phyloP scores from a whole-genome alignment of 345 rosid species.

The Rhizophora apiculata region DNA sequence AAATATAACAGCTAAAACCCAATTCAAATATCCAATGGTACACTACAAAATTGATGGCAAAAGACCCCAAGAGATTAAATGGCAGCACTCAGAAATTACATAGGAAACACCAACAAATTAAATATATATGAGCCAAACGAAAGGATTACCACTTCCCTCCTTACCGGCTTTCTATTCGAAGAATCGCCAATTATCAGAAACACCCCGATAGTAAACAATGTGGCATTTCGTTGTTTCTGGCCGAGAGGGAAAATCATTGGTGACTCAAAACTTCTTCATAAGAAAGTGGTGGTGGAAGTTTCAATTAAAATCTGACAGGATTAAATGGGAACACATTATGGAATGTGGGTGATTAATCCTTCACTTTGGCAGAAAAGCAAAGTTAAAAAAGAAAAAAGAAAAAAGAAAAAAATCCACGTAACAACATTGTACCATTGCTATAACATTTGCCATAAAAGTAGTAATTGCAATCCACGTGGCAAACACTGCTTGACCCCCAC shows the following conservation, averaged over 20 bases:
- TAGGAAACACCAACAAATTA: slow-evolving; percentile 29
- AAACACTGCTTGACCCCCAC: neutral
- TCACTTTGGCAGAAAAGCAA: too few species aligned
- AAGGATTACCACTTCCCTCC: too few species aligned
- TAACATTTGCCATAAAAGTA: neutral
- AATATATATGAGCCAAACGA: slow-evolving; percentile 1
- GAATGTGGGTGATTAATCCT: too few species aligned
- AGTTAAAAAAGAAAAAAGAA: too few species aligned
- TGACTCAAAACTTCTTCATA: too few species aligned
- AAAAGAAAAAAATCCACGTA: neutral
- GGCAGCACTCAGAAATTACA: slow-evolving; percentile 32
- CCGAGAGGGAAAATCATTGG: too few species aligned
- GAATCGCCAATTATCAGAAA: neutral
- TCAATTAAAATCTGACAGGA: too few species aligned
- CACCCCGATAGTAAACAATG: neutral
- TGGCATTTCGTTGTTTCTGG: too few species aligned
- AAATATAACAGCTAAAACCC: slow-evolving; percentile 27
- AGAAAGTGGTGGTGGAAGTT: too few species aligned
- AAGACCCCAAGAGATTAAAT: slow-evolving; percentile 38
- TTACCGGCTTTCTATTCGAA: neutral
- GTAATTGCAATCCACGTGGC: neutral
- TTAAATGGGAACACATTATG: too few species aligned
- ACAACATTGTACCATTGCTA: neutral
- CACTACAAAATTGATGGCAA: slow-evolving; percentile 17
- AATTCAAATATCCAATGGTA: slow-evolving; percentile 26